Conservation (phyloP, 208 protist species). For the Trypanosoma rangeli region DNA sequence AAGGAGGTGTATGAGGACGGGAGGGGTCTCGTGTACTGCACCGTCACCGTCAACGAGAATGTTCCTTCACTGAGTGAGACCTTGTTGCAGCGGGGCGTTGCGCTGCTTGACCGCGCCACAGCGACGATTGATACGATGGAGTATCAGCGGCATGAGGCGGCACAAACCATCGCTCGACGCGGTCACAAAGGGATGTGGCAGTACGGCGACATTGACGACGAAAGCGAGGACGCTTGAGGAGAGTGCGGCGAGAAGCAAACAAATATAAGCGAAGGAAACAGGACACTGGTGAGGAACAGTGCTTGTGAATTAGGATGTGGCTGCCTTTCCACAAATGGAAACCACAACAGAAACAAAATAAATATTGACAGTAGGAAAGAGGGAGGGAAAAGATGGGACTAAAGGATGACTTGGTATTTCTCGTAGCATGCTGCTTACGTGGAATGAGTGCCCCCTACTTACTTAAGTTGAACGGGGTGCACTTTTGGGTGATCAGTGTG, state of each 20-base stretch:
- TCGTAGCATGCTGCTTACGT: not conserved
- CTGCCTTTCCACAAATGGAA: not conserved
- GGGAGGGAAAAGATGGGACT: not conserved
- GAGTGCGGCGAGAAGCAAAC: constrained; percentile 10
- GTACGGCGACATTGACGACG: constrained; percentile 84
- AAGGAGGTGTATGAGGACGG: constrained; percentile 78
- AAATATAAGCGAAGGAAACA: not conserved
- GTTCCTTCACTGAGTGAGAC: constrained; percentile 72
- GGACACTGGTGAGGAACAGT: not conserved
- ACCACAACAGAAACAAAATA: not conserved
- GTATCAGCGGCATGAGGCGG: constrained; percentile 66
- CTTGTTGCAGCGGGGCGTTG: constrained; percentile 78
- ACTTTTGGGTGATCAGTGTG: not conserved
- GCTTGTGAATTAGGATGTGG: not conserved
- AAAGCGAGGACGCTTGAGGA: constrained; percentile 43
- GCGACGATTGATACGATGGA: constrained; percentile 39
- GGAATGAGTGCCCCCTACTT: not conserved
- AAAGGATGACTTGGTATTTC: not conserved
- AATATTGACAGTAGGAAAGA: not conserved
- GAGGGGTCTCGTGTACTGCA: constrained; percentile 62
- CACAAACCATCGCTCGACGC: constrained; percentile 78
- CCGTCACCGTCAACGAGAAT: constrained; percentile 59
- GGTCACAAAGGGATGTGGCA: constrained; percentile 82
- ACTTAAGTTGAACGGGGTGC: not conserved
- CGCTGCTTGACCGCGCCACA: constrained; percentile 63